Evolutionary conservation across 169 alveolate genomes (phyloP), one percentile per base, ranked within the genome.

Genomic region (Plasmodium vivax): DNA sequence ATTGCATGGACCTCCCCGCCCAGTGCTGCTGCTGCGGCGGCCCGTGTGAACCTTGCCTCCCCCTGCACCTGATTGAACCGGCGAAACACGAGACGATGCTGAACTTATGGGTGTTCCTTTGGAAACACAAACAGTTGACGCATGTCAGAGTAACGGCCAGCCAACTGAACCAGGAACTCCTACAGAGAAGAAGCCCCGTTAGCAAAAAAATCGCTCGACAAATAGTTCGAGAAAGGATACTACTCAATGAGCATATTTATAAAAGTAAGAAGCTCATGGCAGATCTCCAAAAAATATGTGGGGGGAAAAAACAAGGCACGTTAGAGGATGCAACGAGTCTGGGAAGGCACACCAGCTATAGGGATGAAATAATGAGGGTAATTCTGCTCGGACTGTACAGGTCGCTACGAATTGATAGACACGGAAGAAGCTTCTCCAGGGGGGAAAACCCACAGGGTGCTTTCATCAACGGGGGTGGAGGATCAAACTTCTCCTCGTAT

Each of bases 91-190:
- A 83, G 27, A 32, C 30, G 12, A 14, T 83, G 27, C 43, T 83
- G n/a, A 54, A 83, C 62, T 58, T 83, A 8, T 83, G 91, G 91
- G 23, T 73, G 9, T 83, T 83, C 56, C 72, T 83, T 56, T 23
- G 38, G n/a, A 43, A 16, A 32, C 27, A 54, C 36, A 83, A 58
- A 83, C 23, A 81, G 14, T 23, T 83, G 19, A 32, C 72, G 14
- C 45, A 34, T 83, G 27, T 4, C 27, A 56, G 58, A 0, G 19
- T 83, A 12, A 8, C 81, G 14, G 38, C 16, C 27, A 83, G 73
- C 41, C 62, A 83, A n/a, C 12, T 83, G 73, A 73, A 83, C n/a
- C 19, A 83, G 9, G 73, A 30, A 43, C 43, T 83, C 12, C 16
- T 83, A 56, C 72, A 34, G 9, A 83, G 38, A 34, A 83, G 43